A percentile compares a stretch with the other conserved stretches of the same genome.
phyloP scores from a whole-genome alignment of 2,329 filamentous ascomycete species.

The Pseudogymnoascus sp. region DNA sequence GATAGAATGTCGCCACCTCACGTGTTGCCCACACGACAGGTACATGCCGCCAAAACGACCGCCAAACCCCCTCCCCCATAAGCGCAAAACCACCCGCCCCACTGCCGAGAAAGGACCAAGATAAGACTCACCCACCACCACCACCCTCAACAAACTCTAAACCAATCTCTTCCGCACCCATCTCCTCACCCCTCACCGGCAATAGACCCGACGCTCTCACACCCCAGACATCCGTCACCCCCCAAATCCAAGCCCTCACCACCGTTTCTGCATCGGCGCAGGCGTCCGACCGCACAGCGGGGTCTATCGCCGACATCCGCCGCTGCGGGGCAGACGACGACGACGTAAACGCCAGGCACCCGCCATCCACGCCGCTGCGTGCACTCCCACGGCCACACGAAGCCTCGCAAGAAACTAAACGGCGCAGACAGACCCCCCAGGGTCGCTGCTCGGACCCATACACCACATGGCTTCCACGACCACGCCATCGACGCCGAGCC shows the following conservation, averaged over 20 bases:
- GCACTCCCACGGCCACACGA: background rate
- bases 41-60: background rate
- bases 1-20: background rate
- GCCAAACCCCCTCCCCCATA: background rate
- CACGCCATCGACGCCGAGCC: background rate
- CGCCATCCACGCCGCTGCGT: background rate
- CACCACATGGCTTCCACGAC: background rate
- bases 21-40: conserved; percentile 2
- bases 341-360: background rate
- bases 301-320: conserved; percentile 3
- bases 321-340: conserved; percentile 1
- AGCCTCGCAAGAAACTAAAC: background rate
- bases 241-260: background rate
- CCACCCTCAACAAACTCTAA: conserved; percentile 3
- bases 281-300: background rate
- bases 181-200: background rate
- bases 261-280: background rate
- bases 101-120: conserved; percentile 4
- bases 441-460: background rate
- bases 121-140: conserved; percentile 2
- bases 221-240: background rate
- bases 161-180: background rate
- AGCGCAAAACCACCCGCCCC: background rate
- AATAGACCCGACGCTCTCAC: background rate
- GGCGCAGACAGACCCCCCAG: background rate